Evolutionary conservation across 306 rosid species (phyloP).

Genomic region (Phaseolus lunatus): DNA sequence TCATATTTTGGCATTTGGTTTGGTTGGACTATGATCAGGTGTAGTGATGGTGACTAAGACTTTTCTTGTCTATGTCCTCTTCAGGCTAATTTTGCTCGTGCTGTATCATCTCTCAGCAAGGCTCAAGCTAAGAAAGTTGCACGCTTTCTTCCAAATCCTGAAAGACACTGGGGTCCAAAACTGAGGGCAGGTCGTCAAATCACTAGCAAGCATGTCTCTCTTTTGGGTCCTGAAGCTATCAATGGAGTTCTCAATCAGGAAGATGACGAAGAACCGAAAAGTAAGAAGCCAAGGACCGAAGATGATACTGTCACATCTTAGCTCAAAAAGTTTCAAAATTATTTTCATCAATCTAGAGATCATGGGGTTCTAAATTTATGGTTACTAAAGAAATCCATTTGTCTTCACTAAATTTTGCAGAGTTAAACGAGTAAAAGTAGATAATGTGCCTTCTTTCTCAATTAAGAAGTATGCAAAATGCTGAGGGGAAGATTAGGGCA

Average conservation of each 20-base stretch:
- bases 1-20: slow-evolving; percentile 8
- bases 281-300: slow-evolving; percentile 72
- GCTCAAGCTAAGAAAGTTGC: slow-evolving; percentile 92
- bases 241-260: slow-evolving; percentile 66
- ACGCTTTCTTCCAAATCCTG: slow-evolving; percentile 94
- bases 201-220: slow-evolving; percentile 89
- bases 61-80: slow-evolving; percentile 5
- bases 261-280: slow-evolving; percentile 60
- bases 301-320: slow-evolving; percentile 49
- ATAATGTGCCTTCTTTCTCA: slow-evolving; percentile 42
- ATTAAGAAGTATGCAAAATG: slow-evolving; percentile 32
- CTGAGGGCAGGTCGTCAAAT: slow-evolving; percentile 92
- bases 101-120: slow-evolving; percentile 89
- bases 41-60: slow-evolving; percentile 9
- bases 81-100: slow-evolving; percentile 90
- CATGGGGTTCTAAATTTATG: slow-evolving; percentile 36
- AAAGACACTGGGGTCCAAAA: slow-evolving; percentile 97
- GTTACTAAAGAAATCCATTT: slow-evolving; percentile 45
- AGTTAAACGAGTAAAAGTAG: slow-evolving; percentile 35
- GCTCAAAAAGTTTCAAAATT: slow-evolving; percentile 41
- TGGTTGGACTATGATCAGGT: neutral
- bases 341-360: slow-evolving; percentile 34
- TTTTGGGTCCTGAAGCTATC: slow-evolving; percentile 78
- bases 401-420: slow-evolving; percentile 48
- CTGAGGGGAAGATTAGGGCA: slow-evolving; percentile 41